These are phyloP conservation scores for Chiua virens DNA, from an alignment of 768 basidiomycete genomes.

Conservation along the genomic window DNA sequence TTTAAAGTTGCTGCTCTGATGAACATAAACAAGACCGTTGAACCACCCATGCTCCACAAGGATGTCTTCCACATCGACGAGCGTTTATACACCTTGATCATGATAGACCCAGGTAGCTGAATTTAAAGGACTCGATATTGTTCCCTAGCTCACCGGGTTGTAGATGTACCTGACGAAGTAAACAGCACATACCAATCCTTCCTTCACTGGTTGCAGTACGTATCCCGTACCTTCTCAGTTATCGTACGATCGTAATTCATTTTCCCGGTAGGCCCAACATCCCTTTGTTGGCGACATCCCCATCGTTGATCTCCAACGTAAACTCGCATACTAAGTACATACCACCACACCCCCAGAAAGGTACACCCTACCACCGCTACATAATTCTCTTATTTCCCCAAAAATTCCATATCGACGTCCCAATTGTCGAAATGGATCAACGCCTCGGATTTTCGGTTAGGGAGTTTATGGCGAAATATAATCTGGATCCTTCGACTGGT, in stretches of 20 bases:
- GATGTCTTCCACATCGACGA: conserved; percentile 82
- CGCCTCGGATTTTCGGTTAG: conserved; percentile 68
- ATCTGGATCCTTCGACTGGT: conserved; percentile 51
- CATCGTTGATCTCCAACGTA: conserved; percentile 38
- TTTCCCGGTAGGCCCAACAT: conserved; percentile 70
- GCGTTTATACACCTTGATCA: conserved; percentile 81
- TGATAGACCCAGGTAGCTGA: conserved; percentile 80
- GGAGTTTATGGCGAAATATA: conserved; percentile 56
- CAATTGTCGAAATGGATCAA: conserved; percentile 42
- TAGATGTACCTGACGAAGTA: conserved; percentile 81
- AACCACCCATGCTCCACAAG: conserved; percentile 63
- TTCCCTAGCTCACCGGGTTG: conserved; percentile 7
- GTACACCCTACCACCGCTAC: conserved; percentile 91
- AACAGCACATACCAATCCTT: conserved; percentile 66
- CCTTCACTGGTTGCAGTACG: conserved; percentile 86
- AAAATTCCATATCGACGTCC: conserved; percentile 45
- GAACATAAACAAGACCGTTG: conserved; percentile 49
- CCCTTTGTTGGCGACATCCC: conserved; percentile 61
- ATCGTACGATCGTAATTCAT: background rate
- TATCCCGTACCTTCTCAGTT: background rate
- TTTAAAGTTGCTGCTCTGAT: background rate
- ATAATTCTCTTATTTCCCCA: conserved; percentile 75
- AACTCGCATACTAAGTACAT: conserved; percentile 72
- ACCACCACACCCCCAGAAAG: conserved; percentile 89
- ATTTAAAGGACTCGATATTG: conserved; percentile 7